Percentiles rank a stretch among this genome's conserved stretches.
Conservation (phyloP, 1,139 yeast genomes). For the Geotrichum cucujoidarum region DNA sequence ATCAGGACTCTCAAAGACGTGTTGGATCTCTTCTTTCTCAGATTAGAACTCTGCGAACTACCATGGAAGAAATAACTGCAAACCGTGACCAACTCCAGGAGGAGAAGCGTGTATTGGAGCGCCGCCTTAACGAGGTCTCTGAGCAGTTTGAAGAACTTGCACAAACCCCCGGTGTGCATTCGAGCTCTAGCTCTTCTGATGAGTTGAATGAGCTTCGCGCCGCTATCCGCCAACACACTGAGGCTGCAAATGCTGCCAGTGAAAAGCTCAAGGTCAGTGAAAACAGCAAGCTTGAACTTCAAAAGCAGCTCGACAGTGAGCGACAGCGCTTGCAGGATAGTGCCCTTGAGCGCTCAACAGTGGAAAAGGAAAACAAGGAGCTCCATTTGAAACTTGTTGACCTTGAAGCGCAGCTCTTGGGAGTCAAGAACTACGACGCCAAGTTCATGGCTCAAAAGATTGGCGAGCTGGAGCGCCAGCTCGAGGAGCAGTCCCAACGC, state of each 20-base stretch:
- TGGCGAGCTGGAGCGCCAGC: conserved; percentile 36
- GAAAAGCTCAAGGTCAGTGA: conserved; percentile 17
- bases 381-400: conserved; percentile 34
- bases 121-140: conserved; percentile 32
- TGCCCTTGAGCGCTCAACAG: conserved; percentile 24
- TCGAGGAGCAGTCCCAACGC: conserved; percentile 36
- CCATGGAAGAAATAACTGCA: conserved; percentile 36
- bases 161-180: conserved; percentile 20
- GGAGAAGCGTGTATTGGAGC: conserved; percentile 38
- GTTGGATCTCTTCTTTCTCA: conserved; percentile 35
- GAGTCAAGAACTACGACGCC: conserved; percentile 24
- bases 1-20: conserved; percentile 38
- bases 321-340: conserved; percentile 30
- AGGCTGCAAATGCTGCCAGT: conserved; percentile 21
- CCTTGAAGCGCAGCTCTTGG: conserved; percentile 33
- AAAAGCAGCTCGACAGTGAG: conserved; percentile 29
- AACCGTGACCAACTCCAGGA: conserved; percentile 38
- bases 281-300: conserved; percentile 17
- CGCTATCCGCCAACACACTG: conserved; percentile 26
- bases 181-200: conserved; percentile 6
- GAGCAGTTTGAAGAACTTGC: conserved; percentile 31
- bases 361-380: conserved; percentile 34
- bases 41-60: conserved; percentile 33
- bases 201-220: conserved; percentile 25
- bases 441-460: conserved; percentile 31